Base-by-base conservation (phyloP, 306 rosid species). In the Argentina anserina region DNA sequence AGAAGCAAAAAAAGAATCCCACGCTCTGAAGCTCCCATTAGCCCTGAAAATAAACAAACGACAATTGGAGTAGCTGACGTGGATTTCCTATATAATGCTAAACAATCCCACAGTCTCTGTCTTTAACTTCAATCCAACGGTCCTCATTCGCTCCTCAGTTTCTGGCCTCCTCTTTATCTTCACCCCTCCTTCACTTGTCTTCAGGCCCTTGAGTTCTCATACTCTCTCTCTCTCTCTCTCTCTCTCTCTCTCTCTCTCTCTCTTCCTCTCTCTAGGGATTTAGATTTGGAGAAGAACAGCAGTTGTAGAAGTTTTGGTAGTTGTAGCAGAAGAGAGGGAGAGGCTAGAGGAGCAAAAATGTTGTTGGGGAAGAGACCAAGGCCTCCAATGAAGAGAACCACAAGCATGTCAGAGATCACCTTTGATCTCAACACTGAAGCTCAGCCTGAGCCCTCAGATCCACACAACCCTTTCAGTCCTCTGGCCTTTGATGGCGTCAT, bases 321-420 rank as follows among this genome's bases (percentile, higher is more conserved):
- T 11, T 13, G 63, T 21, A 18, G 68, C 26, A 41, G 66, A 49
- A 25, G 25, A 34, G 11, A 67, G 25, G 21, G 9, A 34, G 34
- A 23, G 67, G 36, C n/a, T n/a, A 11, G 45, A 71, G 36, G 37
- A 26, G 67, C 20, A 69, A 62, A 79, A 17, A 93, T 87, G 98
- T 13, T 85, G 88, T 72, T 94, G 65, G 97, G 97, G 53, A 94
- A 91, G 87, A 88, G 97, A 65, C 82, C 89, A 40, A 87, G 96
- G 69, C 88, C 87, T 69, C 87, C 95, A 6, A 84, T 94, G 85
- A 89, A 87, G 81, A 87, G 89, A 76, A 94, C 99, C 12, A 83
- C 95, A 8, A 94, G 99, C 83, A 21, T 88, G 90, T 74, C 92
- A 0, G 96, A 91, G 64, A 91, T 94, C 77, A 86, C 87, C 80